Conservation (phyloP, 257 asterid species). For the Petunia axillaris region DNA sequence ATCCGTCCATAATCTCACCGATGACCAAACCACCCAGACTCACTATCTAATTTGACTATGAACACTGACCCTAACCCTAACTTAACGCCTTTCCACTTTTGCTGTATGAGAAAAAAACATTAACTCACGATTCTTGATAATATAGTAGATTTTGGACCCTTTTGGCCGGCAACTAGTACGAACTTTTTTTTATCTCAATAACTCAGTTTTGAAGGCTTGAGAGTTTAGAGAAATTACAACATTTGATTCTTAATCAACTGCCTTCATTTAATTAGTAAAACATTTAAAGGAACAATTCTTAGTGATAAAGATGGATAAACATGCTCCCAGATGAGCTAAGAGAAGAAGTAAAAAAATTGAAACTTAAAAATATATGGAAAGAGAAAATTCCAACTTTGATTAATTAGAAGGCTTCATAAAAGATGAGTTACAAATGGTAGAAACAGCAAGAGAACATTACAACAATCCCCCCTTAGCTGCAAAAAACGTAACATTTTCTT, state of each 20-base stretch:
- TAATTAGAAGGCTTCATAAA: not conserved
- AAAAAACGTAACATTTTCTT: conserved; percentile 29
- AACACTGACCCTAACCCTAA: not conserved
- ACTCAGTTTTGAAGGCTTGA: not conserved
- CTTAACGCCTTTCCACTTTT: not conserved
- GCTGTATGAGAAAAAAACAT: not conserved
- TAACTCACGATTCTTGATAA: not conserved
- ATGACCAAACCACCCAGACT: not conserved
- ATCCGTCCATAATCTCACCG: not conserved
- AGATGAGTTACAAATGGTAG: conserved; percentile 27
- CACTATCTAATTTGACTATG: not conserved
- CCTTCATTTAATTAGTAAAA: not conserved
- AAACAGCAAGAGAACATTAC: conserved; percentile 47
- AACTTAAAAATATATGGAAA: not conserved
- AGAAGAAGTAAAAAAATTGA: conserved; percentile 4
- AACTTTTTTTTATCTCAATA: not conserved
- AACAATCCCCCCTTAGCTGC: conserved; percentile 39
- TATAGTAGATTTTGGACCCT: not conserved
- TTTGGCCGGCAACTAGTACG: not conserved
- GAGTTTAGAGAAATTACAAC: not conserved
- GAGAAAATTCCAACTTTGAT: conserved; percentile 32
- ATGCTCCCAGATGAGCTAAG: not conserved
- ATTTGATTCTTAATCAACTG: not conserved
- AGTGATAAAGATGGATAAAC: not conserved
- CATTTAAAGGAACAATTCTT: not conserved